Conservation (phyloP, 139 green algal species). For the Chlorokybus atmophyticus region DNA sequence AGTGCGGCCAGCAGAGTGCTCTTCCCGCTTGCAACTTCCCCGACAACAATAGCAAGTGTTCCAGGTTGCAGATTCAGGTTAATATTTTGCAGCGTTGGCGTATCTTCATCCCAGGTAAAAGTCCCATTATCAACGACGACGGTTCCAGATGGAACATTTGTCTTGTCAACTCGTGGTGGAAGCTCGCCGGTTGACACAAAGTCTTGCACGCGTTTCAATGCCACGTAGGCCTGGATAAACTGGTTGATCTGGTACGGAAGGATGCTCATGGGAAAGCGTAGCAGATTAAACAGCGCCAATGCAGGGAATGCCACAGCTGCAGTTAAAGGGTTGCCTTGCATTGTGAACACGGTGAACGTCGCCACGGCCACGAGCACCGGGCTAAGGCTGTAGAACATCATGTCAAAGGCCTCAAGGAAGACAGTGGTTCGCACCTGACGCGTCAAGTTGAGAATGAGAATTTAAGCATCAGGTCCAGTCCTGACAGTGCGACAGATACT, state of each 20-base stretch:
- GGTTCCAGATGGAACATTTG: too few species aligned
- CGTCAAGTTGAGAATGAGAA: too few species aligned
- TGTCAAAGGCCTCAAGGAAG: conserved; percentile 3
- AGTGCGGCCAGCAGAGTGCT: conserved; percentile 23
- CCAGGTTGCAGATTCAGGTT: too few species aligned
- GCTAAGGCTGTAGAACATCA: conserved; percentile 10
- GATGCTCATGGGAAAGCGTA: not conserved
- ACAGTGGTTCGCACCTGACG: conserved; percentile 10
- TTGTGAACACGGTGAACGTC: conserved; percentile 56
- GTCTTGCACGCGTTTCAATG: too few species aligned
- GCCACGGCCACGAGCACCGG: conserved; percentile 45
- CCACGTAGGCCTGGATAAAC: not conserved
- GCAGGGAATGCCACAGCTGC: conserved; percentile 31
- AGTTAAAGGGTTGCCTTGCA: conserved; percentile 41
- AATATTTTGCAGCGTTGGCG: too few species aligned
- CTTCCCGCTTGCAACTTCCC: conserved; percentile 28
- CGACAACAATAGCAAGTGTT: too few species aligned
- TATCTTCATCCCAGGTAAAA: too few species aligned
- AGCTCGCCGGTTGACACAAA: too few species aligned
- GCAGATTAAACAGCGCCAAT: not conserved
- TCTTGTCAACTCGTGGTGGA: too few species aligned
- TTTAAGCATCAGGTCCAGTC: too few species aligned
- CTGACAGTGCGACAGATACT: too few species aligned
- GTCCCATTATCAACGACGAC: too few species aligned
- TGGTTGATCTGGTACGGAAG: not conserved